A percentile compares a stretch with the other conserved stretches of the same genome.
phyloP scores from a whole-genome alignment of 495 filamentous ascomycete genomes.

The Penicillium roqueforti region DNA sequence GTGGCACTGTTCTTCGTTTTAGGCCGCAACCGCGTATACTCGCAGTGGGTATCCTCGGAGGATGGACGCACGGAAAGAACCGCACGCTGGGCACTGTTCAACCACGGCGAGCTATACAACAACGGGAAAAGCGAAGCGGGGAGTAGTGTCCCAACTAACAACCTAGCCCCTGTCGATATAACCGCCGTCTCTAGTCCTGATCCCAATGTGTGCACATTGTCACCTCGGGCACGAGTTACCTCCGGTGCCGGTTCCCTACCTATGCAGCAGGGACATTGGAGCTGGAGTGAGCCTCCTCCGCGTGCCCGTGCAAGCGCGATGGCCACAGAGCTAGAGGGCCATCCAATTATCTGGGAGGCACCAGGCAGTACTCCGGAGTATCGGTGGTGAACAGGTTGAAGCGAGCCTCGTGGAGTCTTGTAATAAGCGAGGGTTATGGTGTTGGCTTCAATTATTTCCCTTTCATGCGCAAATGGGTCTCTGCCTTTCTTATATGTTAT shows the following conservation, averaged over 20 bases:
- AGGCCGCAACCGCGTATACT: slow-evolving; percentile 35
- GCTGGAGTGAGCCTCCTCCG: slow-evolving; percentile 21
- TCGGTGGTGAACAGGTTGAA: not conserved
- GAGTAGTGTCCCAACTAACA: slow-evolving; percentile 7
- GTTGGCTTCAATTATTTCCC: not conserved
- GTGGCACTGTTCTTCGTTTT: slow-evolving; percentile 38
- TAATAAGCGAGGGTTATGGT: no score
- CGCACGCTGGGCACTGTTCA: slow-evolving; percentile 30
- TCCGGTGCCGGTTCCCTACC: not conserved
- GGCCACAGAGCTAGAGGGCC: slow-evolving; percentile 30
- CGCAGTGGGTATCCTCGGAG: slow-evolving; percentile 35
- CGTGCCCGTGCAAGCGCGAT: not conserved
- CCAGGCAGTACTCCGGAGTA: not conserved
- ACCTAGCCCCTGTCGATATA: slow-evolving; percentile 7
- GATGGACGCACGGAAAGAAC: slow-evolving; percentile 33
- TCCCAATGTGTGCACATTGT: slow-evolving; percentile 13
- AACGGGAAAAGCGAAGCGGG: slow-evolving; percentile 16
- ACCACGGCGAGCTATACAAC: not conserved
- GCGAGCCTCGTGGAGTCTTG: no score
- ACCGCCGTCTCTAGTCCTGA: slow-evolving; percentile 15
- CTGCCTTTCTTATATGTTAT: not conserved
- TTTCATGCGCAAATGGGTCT: not conserved
- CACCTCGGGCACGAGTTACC: slow-evolving; percentile 1
- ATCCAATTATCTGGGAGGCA: not conserved
- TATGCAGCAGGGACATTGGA: slow-evolving; percentile 20